A percentile compares a stretch with the other conserved stretches of the same genome.
phyloP scores from a whole-genome alignment of 2,329 filamentous ascomycete genomes.

The Alternaria triticina region DNA sequence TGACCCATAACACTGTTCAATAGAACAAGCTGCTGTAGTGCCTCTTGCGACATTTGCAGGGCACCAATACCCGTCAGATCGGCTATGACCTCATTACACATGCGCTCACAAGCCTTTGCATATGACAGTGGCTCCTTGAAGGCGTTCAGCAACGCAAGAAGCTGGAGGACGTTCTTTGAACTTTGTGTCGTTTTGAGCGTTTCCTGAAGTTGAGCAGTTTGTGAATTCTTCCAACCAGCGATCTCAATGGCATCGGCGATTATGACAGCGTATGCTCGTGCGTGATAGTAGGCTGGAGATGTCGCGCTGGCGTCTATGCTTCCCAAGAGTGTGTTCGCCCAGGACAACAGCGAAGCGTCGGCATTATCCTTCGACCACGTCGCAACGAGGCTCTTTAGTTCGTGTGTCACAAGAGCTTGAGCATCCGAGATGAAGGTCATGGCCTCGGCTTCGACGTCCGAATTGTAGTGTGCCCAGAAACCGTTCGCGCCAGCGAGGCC shows the following conservation, averaged over 20 bases:
- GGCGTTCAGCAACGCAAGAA: conserved; percentile 57
- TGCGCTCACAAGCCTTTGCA: conserved; percentile 56
- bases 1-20: conserved; percentile 63
- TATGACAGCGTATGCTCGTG: conserved; percentile 48
- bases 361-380: conserved; percentile 19
- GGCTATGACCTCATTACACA: conserved; percentile 67
- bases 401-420: conserved; percentile 55
- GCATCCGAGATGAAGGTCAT: conserved; percentile 61
- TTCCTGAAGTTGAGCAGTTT: conserved; percentile 46
- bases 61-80: conserved; percentile 63
- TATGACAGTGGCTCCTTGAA: conserved; percentile 57
- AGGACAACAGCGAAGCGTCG: conserved; percentile 31
- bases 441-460: conserved; percentile 60
- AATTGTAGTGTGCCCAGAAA: conserved; percentile 56
- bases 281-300: conserved; percentile 50
- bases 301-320: conserved; percentile 29
- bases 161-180: conserved; percentile 52
- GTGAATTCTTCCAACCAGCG: conserved; percentile 48
- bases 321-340: conserved; percentile 32
- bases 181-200: conserved; percentile 39
- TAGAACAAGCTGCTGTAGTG: conserved; percentile 57
- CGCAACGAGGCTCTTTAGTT: conserved; percentile 40
- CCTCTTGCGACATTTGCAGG: conserved; percentile 51
- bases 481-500: conserved; percentile 62
- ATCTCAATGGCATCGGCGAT: conserved; percentile 51